phyloP scores from a whole-genome alignment of 352 stramenopile species.

The Phytopythium oedochilum region DNA sequence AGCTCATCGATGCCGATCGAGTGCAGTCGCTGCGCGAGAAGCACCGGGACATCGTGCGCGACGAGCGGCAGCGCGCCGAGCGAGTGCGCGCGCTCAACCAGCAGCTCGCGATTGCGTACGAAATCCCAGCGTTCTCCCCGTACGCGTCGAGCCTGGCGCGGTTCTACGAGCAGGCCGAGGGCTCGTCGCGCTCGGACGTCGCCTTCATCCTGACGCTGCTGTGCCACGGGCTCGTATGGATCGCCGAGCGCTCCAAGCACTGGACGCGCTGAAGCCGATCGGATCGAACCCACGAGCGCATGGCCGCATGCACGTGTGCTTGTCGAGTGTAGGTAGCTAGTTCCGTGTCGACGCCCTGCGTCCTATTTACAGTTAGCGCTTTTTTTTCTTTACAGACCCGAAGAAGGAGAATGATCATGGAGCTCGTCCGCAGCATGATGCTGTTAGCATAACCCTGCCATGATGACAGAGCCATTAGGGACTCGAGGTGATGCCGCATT shows the following conservation, averaged over 20 bases:
- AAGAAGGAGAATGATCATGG: too few relatives aligned
- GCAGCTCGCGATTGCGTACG: slow-evolving; percentile 66
- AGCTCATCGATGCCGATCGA: slow-evolving; percentile 28
- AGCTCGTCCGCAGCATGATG: too few relatives aligned
- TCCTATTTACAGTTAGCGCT: too few relatives aligned
- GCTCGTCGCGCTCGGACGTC: slow-evolving; percentile 64
- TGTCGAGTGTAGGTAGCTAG: background rate
- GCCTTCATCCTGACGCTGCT: slow-evolving; percentile 76
- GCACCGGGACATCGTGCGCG: slow-evolving; percentile 48
- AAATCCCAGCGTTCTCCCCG: slow-evolving; percentile 73
- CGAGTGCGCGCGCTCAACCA: slow-evolving; percentile 56
- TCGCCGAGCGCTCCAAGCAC: slow-evolving; percentile 69
- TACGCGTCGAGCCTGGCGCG: slow-evolving; percentile 59
- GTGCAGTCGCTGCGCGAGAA: slow-evolving; percentile 44
- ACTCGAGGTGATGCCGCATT: too few relatives aligned
- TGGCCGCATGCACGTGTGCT: background rate
- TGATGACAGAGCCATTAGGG: too few relatives aligned
- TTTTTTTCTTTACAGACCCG: too few relatives aligned
- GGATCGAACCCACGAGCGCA: background rate
- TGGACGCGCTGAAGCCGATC: slow-evolving; percentile 19
- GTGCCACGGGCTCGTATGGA: slow-evolving; percentile 77
- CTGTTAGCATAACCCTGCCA: too few relatives aligned
- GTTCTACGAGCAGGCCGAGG: slow-evolving; percentile 73
- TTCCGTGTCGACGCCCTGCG: background rate
- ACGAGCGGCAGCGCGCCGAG: slow-evolving; percentile 67